Conservation (phyloP, 1,284 basidiomycete genomes). For the Volvariella volvacea region DNA sequence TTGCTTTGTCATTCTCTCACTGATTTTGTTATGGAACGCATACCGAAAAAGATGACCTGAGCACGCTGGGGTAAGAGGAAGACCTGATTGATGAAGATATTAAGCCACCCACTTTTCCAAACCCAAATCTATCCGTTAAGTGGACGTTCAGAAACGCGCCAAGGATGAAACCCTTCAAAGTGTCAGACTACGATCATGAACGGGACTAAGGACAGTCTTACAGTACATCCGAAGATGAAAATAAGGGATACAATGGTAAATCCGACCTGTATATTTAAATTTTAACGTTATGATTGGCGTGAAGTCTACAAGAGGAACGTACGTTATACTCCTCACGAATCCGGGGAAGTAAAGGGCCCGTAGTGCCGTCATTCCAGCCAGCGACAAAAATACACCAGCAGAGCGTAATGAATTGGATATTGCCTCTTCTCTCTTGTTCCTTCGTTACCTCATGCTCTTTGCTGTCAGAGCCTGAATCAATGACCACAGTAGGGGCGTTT, state of each 20-base stretch:
- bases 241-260: conserved; percentile 37
- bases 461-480: not conserved
- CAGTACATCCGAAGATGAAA: conserved; percentile 36
- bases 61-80: not conserved
- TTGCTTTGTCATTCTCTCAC: not conserved
- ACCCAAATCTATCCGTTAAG: conserved; percentile 48
- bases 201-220: conserved; percentile 13
- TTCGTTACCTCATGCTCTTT: conserved; percentile 2
- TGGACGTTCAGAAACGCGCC: conserved; percentile 49
- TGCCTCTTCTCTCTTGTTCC: conserved; percentile 2
- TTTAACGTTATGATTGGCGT: not conserved
- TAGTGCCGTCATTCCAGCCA: conserved; percentile 59
- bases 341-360: conserved; percentile 53
- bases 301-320: conserved; percentile 11
- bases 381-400: conserved; percentile 37
- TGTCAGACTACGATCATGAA: not conserved
- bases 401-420: conserved; percentile 32
- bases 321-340: conserved; percentile 48
- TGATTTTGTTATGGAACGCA: not conserved
- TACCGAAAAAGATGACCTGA: conserved; percentile 32
- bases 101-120: conserved; percentile 42
- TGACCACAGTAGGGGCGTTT: too few species aligned
- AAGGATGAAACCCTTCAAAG: conserved; percentile 41
- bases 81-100: not conserved
- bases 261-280: conserved; percentile 20